Evolutionary conservation across 2,329 filamentous ascomycete species (phyloP), one percentile per base, ranked within the genome.

Genomic region (Aspergillus quadrilineatus): DNA sequence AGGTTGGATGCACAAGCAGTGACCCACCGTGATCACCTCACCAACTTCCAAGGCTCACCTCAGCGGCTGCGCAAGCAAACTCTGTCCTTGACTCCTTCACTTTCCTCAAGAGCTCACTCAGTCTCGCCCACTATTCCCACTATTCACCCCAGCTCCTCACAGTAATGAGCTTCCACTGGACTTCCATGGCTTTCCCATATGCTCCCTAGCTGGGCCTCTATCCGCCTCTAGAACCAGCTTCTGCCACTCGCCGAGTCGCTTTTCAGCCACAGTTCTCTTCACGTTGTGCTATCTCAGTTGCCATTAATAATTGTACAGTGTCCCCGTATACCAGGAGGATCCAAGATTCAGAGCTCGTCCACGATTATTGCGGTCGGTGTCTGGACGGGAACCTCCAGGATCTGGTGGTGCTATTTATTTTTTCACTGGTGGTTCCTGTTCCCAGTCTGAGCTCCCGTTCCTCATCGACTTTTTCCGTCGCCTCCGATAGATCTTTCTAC

Each of bases 21-120:
- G 56, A 63, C 59, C 60, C 60, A 56, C 61, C 17, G 14, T 26
- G 37, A 43, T 45, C 42, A 44, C 42, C 50, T 52, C 50, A 52
- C 28, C 32, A 30, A 17, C 49, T 37, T 37, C 34, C 34, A 37
- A 37, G 34, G 34, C 12, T 37, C 5, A 43, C 9, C 46, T 17
- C 46, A 32, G 37, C 14, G 9, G 34, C 26, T 42, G 34, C 30
- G 15, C 45, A 43, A 34, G 50, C 44, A 39, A 47, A 53, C 42
- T 53, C 51, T 47, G 12, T 26, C 4, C 12, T 37, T 29, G 9
- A 32, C 42, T 47, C 29, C 28, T 17, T 44, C 22, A 41, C 32
- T 30, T 7, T 37, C 12, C 4, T 32, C 15, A 10, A 28, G 12
- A 14, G 14, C 39, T 34, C n/a, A 22, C 8, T 17, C 29, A 17